A percentile compares a stretch with the other conserved stretches of the same genome.
phyloP scores from a whole-genome alignment of 495 filamentous ascomycete genomes.

The Aspergillus haitiensis region DNA sequence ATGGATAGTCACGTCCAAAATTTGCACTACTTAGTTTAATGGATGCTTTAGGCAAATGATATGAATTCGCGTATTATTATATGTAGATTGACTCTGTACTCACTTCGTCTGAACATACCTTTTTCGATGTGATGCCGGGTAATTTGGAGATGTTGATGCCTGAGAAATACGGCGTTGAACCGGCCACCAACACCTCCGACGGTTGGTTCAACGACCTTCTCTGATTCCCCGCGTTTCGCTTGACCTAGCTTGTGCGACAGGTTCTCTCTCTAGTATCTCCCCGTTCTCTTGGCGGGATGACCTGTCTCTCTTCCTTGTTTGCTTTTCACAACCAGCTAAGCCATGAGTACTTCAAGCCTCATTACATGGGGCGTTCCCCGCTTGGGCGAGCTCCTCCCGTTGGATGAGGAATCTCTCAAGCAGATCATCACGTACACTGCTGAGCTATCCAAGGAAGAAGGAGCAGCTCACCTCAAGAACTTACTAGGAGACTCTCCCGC shows the following conservation, averaged over 20 bases:
- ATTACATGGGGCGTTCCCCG: conserved; percentile 62
- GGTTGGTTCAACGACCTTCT: conserved; percentile 1
- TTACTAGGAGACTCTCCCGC: conserved; percentile 84
- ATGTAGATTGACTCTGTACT: background rate
- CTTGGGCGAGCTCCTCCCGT: conserved; percentile 72
- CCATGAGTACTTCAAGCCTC: conserved; percentile 29
- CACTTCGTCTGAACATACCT: background rate
- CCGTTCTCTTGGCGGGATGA: background rate
- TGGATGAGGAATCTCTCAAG: conserved; percentile 78
- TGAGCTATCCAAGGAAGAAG: conserved; percentile 68
- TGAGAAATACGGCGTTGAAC: conserved; percentile 21
- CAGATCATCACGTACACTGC: conserved; percentile 80
- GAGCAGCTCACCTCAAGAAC: conserved; percentile 80
- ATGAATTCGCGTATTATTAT: conserved; percentile 3
- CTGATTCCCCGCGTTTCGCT: background rate
- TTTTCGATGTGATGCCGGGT: background rate
- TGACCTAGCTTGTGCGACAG: background rate
- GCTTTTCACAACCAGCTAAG: background rate
- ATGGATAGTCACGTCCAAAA: background rate
- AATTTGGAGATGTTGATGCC: background rate
- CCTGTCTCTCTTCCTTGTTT: background rate
- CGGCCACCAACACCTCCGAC: background rate
- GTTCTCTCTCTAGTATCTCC: background rate
- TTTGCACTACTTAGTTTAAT: conserved; percentile 4
- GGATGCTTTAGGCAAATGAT: background rate